Percentiles rank a stretch among this genome's conserved stretches.
Conservation (phyloP, 169 alveolate species). For the Cryptosporidium tyzzeri region DNA sequence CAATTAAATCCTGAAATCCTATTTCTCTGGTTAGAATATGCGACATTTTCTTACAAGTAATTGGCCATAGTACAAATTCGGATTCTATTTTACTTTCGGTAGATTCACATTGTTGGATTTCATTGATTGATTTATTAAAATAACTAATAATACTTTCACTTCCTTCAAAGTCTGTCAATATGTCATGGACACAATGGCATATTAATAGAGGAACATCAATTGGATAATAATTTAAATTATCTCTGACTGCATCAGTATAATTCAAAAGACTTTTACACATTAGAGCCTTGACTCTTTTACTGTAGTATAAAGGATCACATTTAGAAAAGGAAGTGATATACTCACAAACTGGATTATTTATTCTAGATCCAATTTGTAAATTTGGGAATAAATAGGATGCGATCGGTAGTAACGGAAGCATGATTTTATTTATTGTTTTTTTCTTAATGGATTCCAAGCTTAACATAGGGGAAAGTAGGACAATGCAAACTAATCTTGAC, state of each 20-base stretch:
- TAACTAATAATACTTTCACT: constrained; percentile 27
- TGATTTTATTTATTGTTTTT: constrained; percentile 30
- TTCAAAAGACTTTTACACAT: constrained; percentile 51
- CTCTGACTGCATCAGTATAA: constrained; percentile 4
- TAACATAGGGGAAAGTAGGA: constrained; percentile 61
- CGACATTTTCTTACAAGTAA: constrained; percentile 61
- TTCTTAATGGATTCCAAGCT: constrained; percentile 43
- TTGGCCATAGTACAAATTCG: constrained; percentile 59
- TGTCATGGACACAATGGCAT: constrained; percentile 69
- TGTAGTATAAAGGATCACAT: constrained; percentile 45
- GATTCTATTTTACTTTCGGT: neutral
- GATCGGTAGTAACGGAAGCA: constrained; percentile 33
- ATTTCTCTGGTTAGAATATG: constrained; percentile 63
- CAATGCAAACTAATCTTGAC: constrained; percentile 42
- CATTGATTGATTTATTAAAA: neutral
- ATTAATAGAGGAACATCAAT: constrained; percentile 51
- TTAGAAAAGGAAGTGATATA: constrained; percentile 47
- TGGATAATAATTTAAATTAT: constrained; percentile 25
- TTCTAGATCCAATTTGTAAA: constrained; percentile 47
- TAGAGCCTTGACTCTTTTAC: constrained; percentile 52
- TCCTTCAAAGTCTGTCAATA: constrained; percentile 71
- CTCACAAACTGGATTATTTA: constrained; percentile 37
- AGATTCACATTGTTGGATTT: neutral
- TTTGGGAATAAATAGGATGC: constrained; percentile 56
- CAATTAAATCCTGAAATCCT: constrained; percentile 53